Percentiles rank a stretch among this genome's conserved stretches.
Evolutionary conservation across 2,329 filamentous ascomycete genomes (phyloP).

Genomic region (Penicillium frequentans): DNA sequence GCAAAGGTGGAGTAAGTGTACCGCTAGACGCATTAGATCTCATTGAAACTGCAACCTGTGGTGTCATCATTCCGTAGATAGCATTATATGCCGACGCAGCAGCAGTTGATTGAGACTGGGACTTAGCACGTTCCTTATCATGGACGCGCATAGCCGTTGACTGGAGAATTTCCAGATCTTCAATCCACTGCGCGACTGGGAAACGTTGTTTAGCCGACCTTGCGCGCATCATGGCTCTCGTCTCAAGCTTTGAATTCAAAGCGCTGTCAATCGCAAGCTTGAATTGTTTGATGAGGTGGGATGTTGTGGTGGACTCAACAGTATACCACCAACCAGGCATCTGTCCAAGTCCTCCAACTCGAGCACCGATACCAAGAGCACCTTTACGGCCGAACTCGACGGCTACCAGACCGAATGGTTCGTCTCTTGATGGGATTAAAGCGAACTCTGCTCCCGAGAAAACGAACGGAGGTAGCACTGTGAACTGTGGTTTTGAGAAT

Average conservation of each 20-base stretch:
- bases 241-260: constrained; percentile 56
- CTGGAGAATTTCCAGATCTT: constrained; percentile 64
- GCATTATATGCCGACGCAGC: constrained; percentile 45
- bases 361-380: constrained; percentile 64
- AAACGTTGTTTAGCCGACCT: constrained; percentile 66
- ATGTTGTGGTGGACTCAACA: constrained; percentile 63
- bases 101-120: constrained; percentile 29
- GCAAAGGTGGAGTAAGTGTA: constrained; percentile 29
- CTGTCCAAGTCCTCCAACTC: constrained; percentile 67
- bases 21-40: constrained; percentile 23
- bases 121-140: constrained; percentile 42
- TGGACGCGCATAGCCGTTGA: constrained; percentile 60
- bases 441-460: constrained; percentile 69
- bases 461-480: constrained; percentile 64
- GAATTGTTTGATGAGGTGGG: constrained; percentile 65
- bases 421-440: constrained; percentile 67
- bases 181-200: constrained; percentile 66
- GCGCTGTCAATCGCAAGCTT: constrained; percentile 64
- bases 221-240: constrained; percentile 63
- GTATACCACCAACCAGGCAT: constrained; percentile 74
- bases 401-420: constrained; percentile 68
- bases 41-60: constrained; percentile 17
- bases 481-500: constrained; percentile 69
- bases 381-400: constrained; percentile 70
- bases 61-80: constrained; percentile 39